Base-by-base conservation (phyloP, 345 rosid species). In the Geranium brycei region DNA sequence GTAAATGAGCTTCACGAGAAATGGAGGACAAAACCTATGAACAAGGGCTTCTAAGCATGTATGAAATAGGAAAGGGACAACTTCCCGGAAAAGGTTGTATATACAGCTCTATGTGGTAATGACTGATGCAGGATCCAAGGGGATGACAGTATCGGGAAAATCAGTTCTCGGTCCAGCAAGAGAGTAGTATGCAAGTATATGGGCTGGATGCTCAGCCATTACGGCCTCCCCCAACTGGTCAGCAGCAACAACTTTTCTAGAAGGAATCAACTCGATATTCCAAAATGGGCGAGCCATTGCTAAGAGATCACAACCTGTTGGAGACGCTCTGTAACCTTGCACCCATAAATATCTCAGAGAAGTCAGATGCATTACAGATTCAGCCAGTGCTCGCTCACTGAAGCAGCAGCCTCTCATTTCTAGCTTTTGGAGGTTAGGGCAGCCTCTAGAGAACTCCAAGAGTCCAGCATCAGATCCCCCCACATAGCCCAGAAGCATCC, bases 371-470 rank as follows among this genome's bases (percentile, higher is more conserved):
- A 66, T 64, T 4, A 74, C 97, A 18, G 93, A 88, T 31, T 60
- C 72, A 7, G 97, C 91, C 14, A 95, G 70, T 19, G 95, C 99
- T 17, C 59, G 64, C 72, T 88, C 97, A 8, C 85, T 88, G 80
- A 95, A 95, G 77, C 80, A 81, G 72, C 97, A 95, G 4, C 89
- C 92, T 70, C 95, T 84, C 89, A 95, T 95, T 72, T 95, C 99
- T 10, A 95, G 85, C 71, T 85, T 95, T 70, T 83, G 91, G 60
- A 95, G 80, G 59, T 79, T 85, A 8, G 92, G 96, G 73, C 97
- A 95, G 57, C 99, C 99, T 62, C 67, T 75, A 0, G 99, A 82
- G 73, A 95, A 95, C 63, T 72, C 89, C 71, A 85, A 41, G 47
- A 95, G 71, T 51, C 99, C 99, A 2, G 64, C 78, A 35, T 95